Evolutionary conservation across 2,329 filamentous ascomycete genomes (phyloP).

Genomic region (Pyrenophora teres): DNA sequence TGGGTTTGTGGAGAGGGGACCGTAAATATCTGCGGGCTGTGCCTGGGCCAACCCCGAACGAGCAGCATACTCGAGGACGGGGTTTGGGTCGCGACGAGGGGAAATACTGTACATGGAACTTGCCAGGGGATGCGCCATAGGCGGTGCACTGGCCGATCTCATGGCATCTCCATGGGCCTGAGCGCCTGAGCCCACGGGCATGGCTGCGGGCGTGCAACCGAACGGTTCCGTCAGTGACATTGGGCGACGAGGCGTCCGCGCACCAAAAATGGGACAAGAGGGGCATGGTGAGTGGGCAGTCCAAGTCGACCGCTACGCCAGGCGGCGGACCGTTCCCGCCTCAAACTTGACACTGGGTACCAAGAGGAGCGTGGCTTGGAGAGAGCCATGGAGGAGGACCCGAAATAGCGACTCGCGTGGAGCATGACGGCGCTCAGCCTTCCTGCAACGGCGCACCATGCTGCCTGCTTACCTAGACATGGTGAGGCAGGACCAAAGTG

Average conservation of each 20-base stretch:
- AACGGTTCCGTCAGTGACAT: conserved; percentile 41
- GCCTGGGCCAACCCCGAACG: conserved; percentile 39
- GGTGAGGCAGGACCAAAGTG: conserved; percentile 25
- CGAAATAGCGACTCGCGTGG: conserved; percentile 38
- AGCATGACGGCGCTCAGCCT: conserved; percentile 37
- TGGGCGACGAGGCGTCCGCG: conserved; percentile 34
- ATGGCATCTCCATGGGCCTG: conserved; percentile 34
- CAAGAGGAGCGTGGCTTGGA: conserved; percentile 41
- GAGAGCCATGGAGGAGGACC: conserved; percentile 22
- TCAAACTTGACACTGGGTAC: conserved; percentile 37
- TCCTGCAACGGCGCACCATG: conserved; percentile 33
- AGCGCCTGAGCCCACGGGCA: conserved; percentile 34
- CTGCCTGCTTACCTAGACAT: conserved; percentile 30
- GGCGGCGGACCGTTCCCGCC: conserved; percentile 47
- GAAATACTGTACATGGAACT: conserved; percentile 25
- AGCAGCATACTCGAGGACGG: conserved; percentile 26
- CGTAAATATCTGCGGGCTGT: conserved; percentile 49
- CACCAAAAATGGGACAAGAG: conserved; percentile 38
- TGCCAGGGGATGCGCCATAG: conserved; percentile 1
- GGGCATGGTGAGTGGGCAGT: conserved; percentile 23
- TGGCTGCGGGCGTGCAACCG: conserved; percentile 42
- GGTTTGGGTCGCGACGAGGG: conserved; percentile 22
- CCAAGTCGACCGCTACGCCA: conserved; percentile 32
- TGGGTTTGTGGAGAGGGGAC: conserved; percentile 35
- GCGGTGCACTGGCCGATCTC: conserved; percentile 19